Evolutionary conservation across 192 early-diverging fungal species (phyloP), one percentile per base, ranked within the genome.

Genomic region (Coemansia nantahalensis): DNA sequence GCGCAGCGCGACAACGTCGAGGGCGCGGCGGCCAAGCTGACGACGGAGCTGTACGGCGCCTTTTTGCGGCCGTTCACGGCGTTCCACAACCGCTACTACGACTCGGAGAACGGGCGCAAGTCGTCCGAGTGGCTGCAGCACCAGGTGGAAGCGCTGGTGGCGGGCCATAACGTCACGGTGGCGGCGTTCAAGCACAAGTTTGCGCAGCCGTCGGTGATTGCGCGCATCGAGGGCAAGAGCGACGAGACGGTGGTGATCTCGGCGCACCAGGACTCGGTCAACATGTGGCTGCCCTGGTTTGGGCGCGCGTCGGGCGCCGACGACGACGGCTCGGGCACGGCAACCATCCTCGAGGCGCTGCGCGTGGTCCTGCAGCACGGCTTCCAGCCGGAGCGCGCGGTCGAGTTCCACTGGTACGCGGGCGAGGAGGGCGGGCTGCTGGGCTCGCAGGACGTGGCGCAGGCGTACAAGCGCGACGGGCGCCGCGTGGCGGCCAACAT

Each of bases 391-490:
- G 43, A 72, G 8, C 63, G 83, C 48, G 82, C 91, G n/a, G 88
- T 98, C 31, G 93, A 96, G 61, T 96, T 96, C 80, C 93, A 96
- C 79, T 98, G 90, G 88, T 92, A 94, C 62, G 83, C 89, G 42
- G 93, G 80, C 47, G 90, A 96, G 77, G 92, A 94, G 71, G 90
- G 79, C 52, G 93, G 91, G 30, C 77, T 98, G 14, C 78, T 95
- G 48, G 93, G 95, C 14, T 89, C 86, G 23, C 92, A 93, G 78
- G 89, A 80, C 47, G 82, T 95, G 46, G 87, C 89, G 13, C 44
- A 73, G 30, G 59, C 81, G 24, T 95, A 94, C 71, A 67, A 79
- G 49, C 48, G 73, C 14, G 62, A 69, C n/a, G 62, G 55, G 3
- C 77, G 79, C 36, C 56, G 74, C 19, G 86, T 97, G 7, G 66